Base-by-base conservation (phyloP, 1,284 basidiomycete genomes). In the Erythrobasidium hasegawianum region DNA sequence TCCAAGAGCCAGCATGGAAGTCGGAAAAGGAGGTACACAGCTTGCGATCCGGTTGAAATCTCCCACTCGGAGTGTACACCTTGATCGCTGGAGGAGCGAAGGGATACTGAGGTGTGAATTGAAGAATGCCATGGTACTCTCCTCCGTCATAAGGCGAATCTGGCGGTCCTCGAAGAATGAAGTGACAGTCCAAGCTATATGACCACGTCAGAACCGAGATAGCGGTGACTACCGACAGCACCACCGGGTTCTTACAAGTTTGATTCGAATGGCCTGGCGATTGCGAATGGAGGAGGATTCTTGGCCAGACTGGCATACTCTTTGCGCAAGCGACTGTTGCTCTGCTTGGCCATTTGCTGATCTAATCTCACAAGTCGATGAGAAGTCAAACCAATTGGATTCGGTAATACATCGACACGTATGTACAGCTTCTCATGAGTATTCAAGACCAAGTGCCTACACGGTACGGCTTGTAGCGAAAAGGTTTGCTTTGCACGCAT, bases 1-100 rank as follows among this genome's bases (percentile, higher is more conserved):
- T 73, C 74, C 74, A 75, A 0, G 70, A 70, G 2, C 71, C 72
- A 24, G 71, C 54, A 55, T 72, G 69, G 20, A 68, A 64, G 26
- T 67, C 64, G 18, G 47, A 61, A 20, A 59, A 57, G 11, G 64
- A 56, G 26, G 58, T 69, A 39, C 68, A 61, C 13, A 64, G 43
- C 41, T 61, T 59, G 38, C 59, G 33, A 27, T 60, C 57, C 24
- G 62, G 62, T 55, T 65, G 45, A 62, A 75, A 75, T 10, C 74
- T 62, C 1, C 74, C 74, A 3, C 68, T 70, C 2, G 74, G 74
- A 9, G 74, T 75, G 33, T 71, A 68, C 70, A 75, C 71, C 59
- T 71, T 71, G 45, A 75, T 69, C 2, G 68, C 72, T 0, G 74
- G 74, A 4, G 74, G 74, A 7, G 71, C 71, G 27, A 75, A 75